Base-by-base conservation (phyloP, 2,329 filamentous ascomycete genomes). In the Trichoderma sp. region DNA sequence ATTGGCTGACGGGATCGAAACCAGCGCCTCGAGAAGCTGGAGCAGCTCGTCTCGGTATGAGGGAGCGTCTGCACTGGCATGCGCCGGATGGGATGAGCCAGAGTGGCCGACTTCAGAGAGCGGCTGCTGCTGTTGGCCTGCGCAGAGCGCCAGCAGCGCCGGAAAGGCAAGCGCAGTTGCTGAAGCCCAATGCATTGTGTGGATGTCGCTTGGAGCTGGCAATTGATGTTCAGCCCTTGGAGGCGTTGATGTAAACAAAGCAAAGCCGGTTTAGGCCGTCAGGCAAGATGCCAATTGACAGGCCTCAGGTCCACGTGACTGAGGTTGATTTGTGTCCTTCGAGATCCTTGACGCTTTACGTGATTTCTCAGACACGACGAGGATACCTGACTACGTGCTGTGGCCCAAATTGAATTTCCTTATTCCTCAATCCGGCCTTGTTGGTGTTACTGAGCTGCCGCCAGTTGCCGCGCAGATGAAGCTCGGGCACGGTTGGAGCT, bases 21-120 rank as follows among this genome's bases (percentile, higher is more conserved):
- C 83, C n/a, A 97, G 85, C 17, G 86, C 83, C 61, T 88, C 86
- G 78, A 96, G 93, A 14, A 96, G 83, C 19, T 83, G 82, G 50
- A 96, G 82, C 0, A 97, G 83, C 45, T 78, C 74, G 3, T 78
- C 69, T 44, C 84, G 82, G 68, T 78, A 78, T 24, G 73, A 68
- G 5, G 76, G 75, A 39, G 73, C 70, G 60, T 67, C 52, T 19
- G 44, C 50, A 45, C 7, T 9, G 39, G 58, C 5, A 44, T 57
- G 39, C n/a, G 9, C 1, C 12, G 44, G 3, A 45, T 26, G 17
- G 15, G 65, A 39, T 54, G 59, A 62, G 26, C 15, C 59, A 15
- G 59, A 45, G 34, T 52, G 43, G 7, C 30, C 26, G 34, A 45
- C 21, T 9, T 54, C 43, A n/a, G 63, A 62, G 6, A 67, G 5